Percentiles rank a stretch among this genome's conserved stretches.
These are phyloP conservation scores for Ophiosphaerella narmari DNA, from an alignment of 2,329 filamentous ascomycete genomes.

Conservation along the genomic window DNA sequence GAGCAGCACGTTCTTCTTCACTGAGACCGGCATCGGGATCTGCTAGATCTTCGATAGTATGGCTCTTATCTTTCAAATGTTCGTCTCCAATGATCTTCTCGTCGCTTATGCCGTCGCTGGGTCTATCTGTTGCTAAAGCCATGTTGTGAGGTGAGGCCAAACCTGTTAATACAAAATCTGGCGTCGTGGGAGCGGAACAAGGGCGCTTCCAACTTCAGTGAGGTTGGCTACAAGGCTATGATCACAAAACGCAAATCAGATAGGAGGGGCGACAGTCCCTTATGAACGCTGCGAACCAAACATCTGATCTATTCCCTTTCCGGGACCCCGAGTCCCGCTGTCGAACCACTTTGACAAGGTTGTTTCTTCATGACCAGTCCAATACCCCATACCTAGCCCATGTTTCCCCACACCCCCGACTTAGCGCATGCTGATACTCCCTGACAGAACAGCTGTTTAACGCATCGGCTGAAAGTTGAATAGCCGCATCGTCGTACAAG, in stretches of 20 bases:
- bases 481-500: background rate
- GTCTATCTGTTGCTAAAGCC: slow-evolving; percentile 27
- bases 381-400: background rate
- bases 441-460: slow-evolving; percentile 1
- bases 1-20: slow-evolving; percentile 63
- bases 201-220: too few species aligned
- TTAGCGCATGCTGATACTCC: slow-evolving; percentile 20
- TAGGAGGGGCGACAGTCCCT: background rate
- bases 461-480: background rate
- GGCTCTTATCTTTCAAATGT: slow-evolving; percentile 10
- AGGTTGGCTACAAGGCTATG: background rate
- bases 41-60: slow-evolving; percentile 33
- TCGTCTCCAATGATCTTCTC: slow-evolving; percentile 27
- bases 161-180: background rate
- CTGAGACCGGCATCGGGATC: slow-evolving; percentile 69
- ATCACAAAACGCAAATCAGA: background rate
- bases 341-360: too few species aligned
- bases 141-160: slow-evolving; percentile 7
- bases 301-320: background rate
- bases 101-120: slow-evolving; percentile 20
- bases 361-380: too few species aligned
- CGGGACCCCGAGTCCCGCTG: background rate
- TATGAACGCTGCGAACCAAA: background rate
- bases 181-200: too few species aligned
- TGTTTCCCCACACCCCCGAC: slow-evolving; percentile 16